These are phyloP conservation scores for Diaporthe longicolla DNA, from an alignment of 2,329 filamentous ascomycete genomes.

Conservation along the genomic window DNA sequence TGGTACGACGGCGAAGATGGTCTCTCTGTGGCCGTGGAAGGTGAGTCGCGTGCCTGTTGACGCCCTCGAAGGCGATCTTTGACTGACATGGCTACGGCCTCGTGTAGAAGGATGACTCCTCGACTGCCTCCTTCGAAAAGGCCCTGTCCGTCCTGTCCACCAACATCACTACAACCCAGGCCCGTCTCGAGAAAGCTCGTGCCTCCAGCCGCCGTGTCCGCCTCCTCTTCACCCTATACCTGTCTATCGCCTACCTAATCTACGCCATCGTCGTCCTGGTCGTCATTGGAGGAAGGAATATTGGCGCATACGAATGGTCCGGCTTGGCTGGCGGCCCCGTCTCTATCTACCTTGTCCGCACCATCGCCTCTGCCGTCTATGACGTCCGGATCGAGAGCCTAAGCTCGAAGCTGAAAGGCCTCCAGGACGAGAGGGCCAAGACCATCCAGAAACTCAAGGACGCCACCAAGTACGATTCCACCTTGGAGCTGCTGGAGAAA, in stretches of 20 bases:
- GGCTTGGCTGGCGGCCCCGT: conserved; percentile 84
- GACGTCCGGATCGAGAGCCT: conserved; percentile 83
- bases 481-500: conserved; percentile 91
- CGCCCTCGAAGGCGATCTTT: not conserved
- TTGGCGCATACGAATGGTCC: conserved; percentile 83
- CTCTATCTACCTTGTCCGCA: conserved; percentile 83
- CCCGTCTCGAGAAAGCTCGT: conserved; percentile 80
- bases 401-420: conserved; percentile 77
- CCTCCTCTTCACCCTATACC: conserved; percentile 91
- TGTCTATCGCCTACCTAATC: conserved; percentile 90
- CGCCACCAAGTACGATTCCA: conserved; percentile 96
- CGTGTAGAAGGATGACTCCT: conserved; percentile 75
- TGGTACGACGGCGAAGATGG: conserved; percentile 67
- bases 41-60: conserved; percentile 59
- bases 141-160: conserved; percentile 83
- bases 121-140: conserved; percentile 94
- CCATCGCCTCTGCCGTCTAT: conserved; percentile 78
- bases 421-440: conserved; percentile 83
- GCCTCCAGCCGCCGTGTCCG: conserved; percentile 82
- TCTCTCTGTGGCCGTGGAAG: conserved; percentile 89
- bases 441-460: conserved; percentile 96
- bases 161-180: conserved; percentile 84
- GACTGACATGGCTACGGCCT: conserved; percentile 33
- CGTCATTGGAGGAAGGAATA: conserved; percentile 86
- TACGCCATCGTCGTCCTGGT: conserved; percentile 85